Conservation (phyloP, 2,329 filamentous ascomycete genomes). For the Pyrenophora tritici-repentis region DNA sequence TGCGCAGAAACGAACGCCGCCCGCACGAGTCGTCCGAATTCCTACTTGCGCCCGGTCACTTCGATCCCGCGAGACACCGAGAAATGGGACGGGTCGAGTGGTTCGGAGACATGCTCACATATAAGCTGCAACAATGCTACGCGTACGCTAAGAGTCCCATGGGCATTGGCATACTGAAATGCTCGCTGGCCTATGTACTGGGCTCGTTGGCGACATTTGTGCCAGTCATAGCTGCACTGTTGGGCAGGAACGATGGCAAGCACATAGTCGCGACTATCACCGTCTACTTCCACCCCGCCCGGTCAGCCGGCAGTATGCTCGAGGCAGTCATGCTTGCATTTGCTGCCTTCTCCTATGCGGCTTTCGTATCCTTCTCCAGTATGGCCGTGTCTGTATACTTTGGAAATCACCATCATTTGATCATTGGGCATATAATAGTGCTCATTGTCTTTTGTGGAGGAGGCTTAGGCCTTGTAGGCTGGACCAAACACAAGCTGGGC, state of each 20-base stretch:
- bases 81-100: conserved; percentile 39
- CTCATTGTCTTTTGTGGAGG: conserved; percentile 83
- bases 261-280: conserved; percentile 93
- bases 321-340: conserved; percentile 79
- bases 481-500: conserved; percentile 80
- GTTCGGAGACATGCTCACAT: conserved; percentile 45
- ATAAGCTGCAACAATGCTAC: conserved; percentile 49
- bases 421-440: conserved; percentile 77
- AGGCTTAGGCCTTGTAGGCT: conserved; percentile 84
- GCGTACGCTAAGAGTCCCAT: conserved; percentile 71
- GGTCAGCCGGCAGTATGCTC: conserved; percentile 86
- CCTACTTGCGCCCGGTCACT: conserved; percentile 41
- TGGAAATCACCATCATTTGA: conserved; percentile 67
- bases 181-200: conserved; percentile 84
- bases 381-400: conserved; percentile 89
- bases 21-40: conserved; percentile 53
- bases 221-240: conserved; percentile 69
- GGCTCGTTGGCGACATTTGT: conserved; percentile 87
- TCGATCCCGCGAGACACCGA: conserved; percentile 35
- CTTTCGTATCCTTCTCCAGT: conserved; percentile 75
- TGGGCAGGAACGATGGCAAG: conserved; percentile 87
- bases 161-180: conserved; percentile 84
- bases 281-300: conserved; percentile 91
- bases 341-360: conserved; percentile 78
- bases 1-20: conserved; percentile 58